Conservation (phyloP, 352 stramenopile species). For the Phytophthora macrochlamydospora region DNA sequence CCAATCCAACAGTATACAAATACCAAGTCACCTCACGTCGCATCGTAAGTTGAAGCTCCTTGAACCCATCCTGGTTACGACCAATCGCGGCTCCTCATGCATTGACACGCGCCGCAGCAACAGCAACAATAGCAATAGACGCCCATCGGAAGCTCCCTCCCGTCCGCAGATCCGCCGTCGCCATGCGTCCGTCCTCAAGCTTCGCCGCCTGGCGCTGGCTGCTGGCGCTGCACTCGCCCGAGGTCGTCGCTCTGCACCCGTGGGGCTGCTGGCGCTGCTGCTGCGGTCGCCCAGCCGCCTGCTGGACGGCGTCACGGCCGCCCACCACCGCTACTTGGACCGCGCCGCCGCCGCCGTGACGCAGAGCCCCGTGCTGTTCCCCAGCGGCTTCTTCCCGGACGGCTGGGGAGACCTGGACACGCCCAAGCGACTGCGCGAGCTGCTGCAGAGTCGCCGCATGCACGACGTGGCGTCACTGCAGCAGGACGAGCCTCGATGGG, state of each 20-base stretch:
- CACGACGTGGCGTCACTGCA: conserved; percentile 50
- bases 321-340: conserved; percentile 76
- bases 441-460: conserved; percentile 73
- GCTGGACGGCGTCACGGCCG: conserved; percentile 61
- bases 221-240: conserved; percentile 23
- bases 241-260: conserved; percentile 44
- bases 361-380: conserved; percentile 78
- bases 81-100: too few relatives aligned
- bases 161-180: conserved; percentile 1
- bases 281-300: conserved; percentile 64
- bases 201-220: conserved; percentile 27
- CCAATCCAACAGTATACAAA: too few relatives aligned
- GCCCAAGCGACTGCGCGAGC: conserved; percentile 49
- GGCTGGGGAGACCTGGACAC: conserved; percentile 80
- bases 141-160: neutral
- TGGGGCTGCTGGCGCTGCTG: conserved; percentile 62
- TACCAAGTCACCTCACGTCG: too few relatives aligned
- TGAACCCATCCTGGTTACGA: too few relatives aligned
- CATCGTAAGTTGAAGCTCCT: too few relatives aligned
- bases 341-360: conserved; percentile 68
- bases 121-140: too few relatives aligned
- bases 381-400: conserved; percentile 80
- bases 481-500: conserved; percentile 40
- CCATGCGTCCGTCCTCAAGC: neutral
- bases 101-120: too few relatives aligned